These are phyloP conservation scores for Antitrichia curtipendula DNA, from an alignment of 225 moss, liverwort and hornwort genomes.

Conservation along the genomic window DNA sequence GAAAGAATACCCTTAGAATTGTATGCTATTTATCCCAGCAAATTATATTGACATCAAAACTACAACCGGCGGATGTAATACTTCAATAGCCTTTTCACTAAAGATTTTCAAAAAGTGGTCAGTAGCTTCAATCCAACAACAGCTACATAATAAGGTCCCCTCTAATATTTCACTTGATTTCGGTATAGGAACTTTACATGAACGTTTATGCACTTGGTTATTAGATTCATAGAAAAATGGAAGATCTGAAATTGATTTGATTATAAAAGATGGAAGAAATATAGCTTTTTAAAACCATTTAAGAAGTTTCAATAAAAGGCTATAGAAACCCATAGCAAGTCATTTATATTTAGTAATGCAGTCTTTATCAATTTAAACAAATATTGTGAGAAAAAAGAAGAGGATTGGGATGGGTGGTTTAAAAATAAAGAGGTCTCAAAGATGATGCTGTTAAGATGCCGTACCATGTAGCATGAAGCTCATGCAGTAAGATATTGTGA, in stretches of 20 bases:
- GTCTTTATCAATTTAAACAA: fast-evolving
- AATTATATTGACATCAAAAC: not conserved
- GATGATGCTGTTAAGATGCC: not conserved
- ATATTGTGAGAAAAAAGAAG: not conserved
- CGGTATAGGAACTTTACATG: too few relatives aligned
- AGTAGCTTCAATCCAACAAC: not conserved
- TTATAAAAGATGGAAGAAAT: not conserved
- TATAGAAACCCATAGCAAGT: not conserved
- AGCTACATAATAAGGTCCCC: not conserved
- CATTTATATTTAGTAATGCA: not conserved
- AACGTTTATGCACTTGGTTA: not conserved
- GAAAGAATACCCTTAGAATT: not conserved
- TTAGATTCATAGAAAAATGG: not conserved
- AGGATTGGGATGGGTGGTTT: not conserved
- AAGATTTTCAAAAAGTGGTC: not conserved
- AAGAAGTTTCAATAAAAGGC: not conserved
- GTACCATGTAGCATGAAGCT: not conserved
- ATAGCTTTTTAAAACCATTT: not conserved
- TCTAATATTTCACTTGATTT: not conserved
- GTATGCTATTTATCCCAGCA: not conserved
- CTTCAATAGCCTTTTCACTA: not conserved
- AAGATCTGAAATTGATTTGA: not conserved
- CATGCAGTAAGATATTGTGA: not conserved
- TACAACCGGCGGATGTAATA: not conserved
- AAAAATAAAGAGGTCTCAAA: not conserved